Percentiles rank a stretch among this genome's conserved stretches.
phyloP scores from a whole-genome alignment of 2,329 filamentous ascomycete species.

The Trichoderma harzianum region DNA sequence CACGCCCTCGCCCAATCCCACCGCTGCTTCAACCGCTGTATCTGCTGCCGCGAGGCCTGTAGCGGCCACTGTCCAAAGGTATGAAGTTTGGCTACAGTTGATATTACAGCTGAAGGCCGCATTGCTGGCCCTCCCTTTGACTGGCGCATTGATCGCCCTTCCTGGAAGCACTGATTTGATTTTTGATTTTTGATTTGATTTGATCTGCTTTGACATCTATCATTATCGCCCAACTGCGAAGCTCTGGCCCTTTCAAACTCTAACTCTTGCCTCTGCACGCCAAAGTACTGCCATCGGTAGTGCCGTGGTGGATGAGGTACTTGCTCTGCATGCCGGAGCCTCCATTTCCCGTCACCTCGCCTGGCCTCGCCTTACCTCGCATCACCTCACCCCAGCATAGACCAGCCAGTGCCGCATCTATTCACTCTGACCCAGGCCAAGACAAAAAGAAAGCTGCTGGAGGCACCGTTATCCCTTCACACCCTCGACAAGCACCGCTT shows the following conservation, averaged over 20 bases:
- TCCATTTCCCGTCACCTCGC: background rate
- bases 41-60: constrained; percentile 25
- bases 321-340: constrained; percentile 8
- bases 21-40: constrained; percentile 23
- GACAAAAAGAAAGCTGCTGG: background rate
- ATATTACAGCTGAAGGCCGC: background rate
- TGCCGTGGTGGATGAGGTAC: background rate
- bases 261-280: background rate
- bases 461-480: background rate
- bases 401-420: background rate
- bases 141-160: background rate
- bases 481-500: background rate
- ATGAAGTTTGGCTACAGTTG: constrained; percentile 4
- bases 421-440: background rate
- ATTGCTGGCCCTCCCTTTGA: background rate
- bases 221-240: background rate
- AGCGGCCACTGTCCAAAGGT: constrained; percentile 26
- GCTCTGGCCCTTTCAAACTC: constrained; percentile 18
- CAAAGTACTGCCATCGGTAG: background rate
- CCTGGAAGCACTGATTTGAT: background rate
- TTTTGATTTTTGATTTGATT: background rate
- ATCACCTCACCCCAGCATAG: background rate
- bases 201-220: background rate
- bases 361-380: background rate
- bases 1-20: constrained; percentile 27